Percentiles rank a stretch among this genome's conserved stretches.
phyloP scores from a whole-genome alignment of 352 stramenopile species.

The Plasmopara viticola region DNA sequence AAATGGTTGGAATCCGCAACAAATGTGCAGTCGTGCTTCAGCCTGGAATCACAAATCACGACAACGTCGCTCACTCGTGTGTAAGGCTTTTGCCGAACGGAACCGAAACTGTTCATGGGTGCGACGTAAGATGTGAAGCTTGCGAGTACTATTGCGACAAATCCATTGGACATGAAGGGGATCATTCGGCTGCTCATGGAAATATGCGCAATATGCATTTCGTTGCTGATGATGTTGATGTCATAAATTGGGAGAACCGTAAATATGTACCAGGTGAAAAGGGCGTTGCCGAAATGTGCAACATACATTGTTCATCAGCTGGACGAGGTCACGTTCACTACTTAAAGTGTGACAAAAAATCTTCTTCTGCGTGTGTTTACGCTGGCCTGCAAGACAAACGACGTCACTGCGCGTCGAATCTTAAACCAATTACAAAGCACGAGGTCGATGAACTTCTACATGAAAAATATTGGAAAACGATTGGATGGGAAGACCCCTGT shows the following conservation, averaged over 20 bases:
- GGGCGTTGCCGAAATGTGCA: conserved; percentile 45
- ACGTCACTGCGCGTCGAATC: conserved; percentile 23
- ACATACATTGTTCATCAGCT: conserved; percentile 37
- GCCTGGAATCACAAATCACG: conserved; percentile 16
- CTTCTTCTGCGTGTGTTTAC: conserved; percentile 24
- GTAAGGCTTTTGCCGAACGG: conserved; percentile 16
- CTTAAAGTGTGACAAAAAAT: conserved; percentile 26
- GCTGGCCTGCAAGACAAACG: conserved; percentile 20
- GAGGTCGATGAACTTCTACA: conserved; percentile 44
- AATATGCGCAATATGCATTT: conserved; percentile 50
- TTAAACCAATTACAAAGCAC: conserved; percentile 17
- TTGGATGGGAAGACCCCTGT: conserved; percentile 49
- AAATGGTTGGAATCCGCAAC: conserved; percentile 33
- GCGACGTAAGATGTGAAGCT: conserved; percentile 20
- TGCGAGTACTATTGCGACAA: conserved; percentile 49
- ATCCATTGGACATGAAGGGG: conserved; percentile 21
- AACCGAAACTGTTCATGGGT: conserved; percentile 22
- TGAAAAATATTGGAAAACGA: conserved; percentile 38
- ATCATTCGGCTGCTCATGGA: conserved; percentile 37
- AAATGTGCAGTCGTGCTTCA: conserved; percentile 24
- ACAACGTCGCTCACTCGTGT: conserved; percentile 19
- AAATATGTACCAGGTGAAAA: conserved; percentile 30
- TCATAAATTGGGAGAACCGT: conserved; percentile 19
- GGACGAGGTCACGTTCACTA: conserved; percentile 43
- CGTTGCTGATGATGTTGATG: conserved; percentile 15